These are phyloP conservation scores for Fomes fomentarius DNA, from an alignment of 1,284 basidiomycete genomes.

Conservation along the genomic window DNA sequence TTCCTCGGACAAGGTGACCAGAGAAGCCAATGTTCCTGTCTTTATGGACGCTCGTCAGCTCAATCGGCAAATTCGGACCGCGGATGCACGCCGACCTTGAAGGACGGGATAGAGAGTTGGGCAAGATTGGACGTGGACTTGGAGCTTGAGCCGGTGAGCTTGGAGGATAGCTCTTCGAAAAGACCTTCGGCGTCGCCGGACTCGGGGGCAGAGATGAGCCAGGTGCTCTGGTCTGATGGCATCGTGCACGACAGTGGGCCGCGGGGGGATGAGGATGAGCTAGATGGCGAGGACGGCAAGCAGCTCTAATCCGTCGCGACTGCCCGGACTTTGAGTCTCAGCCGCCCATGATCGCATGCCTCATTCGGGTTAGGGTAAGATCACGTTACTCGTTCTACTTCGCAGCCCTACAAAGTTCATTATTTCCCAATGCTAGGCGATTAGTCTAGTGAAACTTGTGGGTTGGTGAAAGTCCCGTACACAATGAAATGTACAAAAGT, in stretches of 20 bases:
- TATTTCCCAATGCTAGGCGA: too few species aligned
- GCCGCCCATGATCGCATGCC: slow-evolving; percentile 13
- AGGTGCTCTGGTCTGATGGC: slow-evolving; percentile 87
- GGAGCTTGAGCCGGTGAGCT: slow-evolving; percentile 56
- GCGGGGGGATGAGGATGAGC: slow-evolving; percentile 4
- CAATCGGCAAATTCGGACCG: neutral
- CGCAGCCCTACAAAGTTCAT: neutral
- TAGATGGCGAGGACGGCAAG: slow-evolving; percentile 16
- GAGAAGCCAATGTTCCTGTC: slow-evolving; percentile 93
- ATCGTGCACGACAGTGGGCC: slow-evolving; percentile 40
- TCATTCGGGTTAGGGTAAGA: slow-evolving; percentile 21
- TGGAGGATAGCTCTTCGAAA: slow-evolving; percentile 50
- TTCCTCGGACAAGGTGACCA: slow-evolving; percentile 90
- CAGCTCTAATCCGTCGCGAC: slow-evolving; percentile 3
- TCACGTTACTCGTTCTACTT: neutral
- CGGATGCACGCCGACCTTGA: slow-evolving; percentile 61
- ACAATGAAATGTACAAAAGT: too few species aligned
- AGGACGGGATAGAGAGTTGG: slow-evolving; percentile 69
- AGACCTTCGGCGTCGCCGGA: slow-evolving; percentile 77
- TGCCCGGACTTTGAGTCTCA: too few species aligned
- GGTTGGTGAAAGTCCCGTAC: too few species aligned
- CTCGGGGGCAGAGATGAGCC: slow-evolving; percentile 76
- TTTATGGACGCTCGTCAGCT: slow-evolving; percentile 36
- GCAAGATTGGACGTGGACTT: slow-evolving; percentile 55
- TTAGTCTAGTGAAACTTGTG: too few species aligned